Evolutionary conservation across 2,329 filamentous ascomycete species (phyloP).

Genomic region (Hypoxylon sp.): DNA sequence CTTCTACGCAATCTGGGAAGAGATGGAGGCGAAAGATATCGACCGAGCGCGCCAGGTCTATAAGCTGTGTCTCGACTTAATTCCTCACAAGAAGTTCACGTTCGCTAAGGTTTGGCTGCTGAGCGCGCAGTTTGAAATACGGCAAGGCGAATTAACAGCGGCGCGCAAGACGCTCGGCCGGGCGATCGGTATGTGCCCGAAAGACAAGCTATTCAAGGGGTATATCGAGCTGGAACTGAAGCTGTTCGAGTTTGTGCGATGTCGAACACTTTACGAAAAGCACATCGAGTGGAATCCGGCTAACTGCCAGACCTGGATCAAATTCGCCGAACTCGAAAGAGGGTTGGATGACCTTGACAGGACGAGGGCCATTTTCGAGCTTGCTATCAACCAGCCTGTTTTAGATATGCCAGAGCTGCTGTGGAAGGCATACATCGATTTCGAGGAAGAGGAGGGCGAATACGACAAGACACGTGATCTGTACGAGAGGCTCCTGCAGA

Average conservation of each 20-base stretch:
- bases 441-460: conserved; percentile 95
- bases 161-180: conserved; percentile 91
- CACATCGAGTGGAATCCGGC: conserved; percentile 91
- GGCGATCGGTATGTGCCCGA: conserved; percentile 93
- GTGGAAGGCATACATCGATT: conserved; percentile 99
- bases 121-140: conserved; percentile 92
- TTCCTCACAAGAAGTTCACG: conserved; percentile 97
- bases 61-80: conserved; percentile 84
- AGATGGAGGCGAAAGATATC: conserved; percentile 83
- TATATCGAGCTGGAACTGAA: conserved; percentile 95
- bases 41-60: conserved; percentile 91
- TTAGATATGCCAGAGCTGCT: conserved; percentile 98
- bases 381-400: conserved; percentile 83
- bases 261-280: conserved; percentile 92
- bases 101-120: conserved; percentile 97
- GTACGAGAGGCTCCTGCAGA: conserved; percentile 91
- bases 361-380: conserved; percentile 89
- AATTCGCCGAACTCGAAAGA: conserved; percentile 92
- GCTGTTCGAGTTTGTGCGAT: conserved; percentile 93
- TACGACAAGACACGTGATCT: conserved; percentile 84
- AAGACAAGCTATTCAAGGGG: conserved; percentile 93
- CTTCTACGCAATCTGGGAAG: conserved; percentile 96
- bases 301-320: conserved; percentile 95
- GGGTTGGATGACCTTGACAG: conserved; percentile 91
- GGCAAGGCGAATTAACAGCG: conserved; percentile 82